Base-by-base conservation (phyloP, 2,329 filamentous ascomycete species). In the Talaromyces atroroseus region DNA sequence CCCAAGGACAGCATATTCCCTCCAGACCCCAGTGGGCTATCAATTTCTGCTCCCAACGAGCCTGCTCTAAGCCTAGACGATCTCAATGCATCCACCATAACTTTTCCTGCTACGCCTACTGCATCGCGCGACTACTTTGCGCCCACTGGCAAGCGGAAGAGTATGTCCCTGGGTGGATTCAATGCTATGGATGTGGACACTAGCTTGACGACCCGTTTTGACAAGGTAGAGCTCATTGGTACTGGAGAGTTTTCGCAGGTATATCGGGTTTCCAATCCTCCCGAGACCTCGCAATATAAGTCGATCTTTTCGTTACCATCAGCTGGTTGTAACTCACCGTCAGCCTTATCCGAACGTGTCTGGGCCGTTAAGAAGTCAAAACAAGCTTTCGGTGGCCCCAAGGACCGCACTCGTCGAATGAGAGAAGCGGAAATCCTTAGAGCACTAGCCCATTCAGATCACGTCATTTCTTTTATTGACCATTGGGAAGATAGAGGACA, bases 311-410 rank as follows among this genome's bases (percentile, higher is more conserved):
- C 77, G 63, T 55, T 76, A 58, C 76, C 81, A 1, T 76, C 74
- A 1, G 73, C 71, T 54, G 71, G 77, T 11, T 76, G 73, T 38
- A 74, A 80, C n/a, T 78, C 83, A 8, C 80, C 79, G 11, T 80
- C 77, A 42, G 76, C 81, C 7, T 66, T 80, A 21, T 77, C 80
- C 32, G 78, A 81, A 34, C 79, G 81, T 54, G 85, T 95, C 0
- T 97, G 87, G 78, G 92, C 92, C 2, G 92, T 99, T 54, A 99
- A 99, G 78, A 97, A 95, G 76, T 86, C 90, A 59, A 89, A 89
- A 66, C 82, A 90, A 58, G 85, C 89, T 7, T 92, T 90, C 66
- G 80, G 84, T 54, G 92, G 94, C 20, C 78, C 81, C 49, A 87
- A 83, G 67, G 92, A 96, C 69, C 87, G 91, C n/a, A 82, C 90